Percentiles rank a stretch among this genome's conserved stretches.
phyloP scores from a whole-genome alignment of 78 protist genomes.

The Speleostelium caveatum region DNA sequence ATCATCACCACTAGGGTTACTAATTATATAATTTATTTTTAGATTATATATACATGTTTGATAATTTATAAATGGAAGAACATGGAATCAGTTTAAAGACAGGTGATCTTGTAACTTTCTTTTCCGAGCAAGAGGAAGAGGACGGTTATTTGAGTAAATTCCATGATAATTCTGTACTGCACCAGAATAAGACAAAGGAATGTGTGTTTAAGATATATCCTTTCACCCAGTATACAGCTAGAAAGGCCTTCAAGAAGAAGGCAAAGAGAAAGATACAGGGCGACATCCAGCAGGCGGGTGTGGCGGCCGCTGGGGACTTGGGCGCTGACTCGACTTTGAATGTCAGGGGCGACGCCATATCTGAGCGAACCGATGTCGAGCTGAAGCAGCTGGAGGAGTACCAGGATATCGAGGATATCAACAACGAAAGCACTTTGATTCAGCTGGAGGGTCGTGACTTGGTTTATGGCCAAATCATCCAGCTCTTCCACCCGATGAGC shows the following conservation, averaged over 20 bases:
- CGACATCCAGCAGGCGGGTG: constrained; percentile 4
- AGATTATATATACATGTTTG: no score
- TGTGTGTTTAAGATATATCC: constrained; percentile 73
- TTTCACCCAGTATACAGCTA: constrained; percentile 71
- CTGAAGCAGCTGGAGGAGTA: constrained; percentile 68
- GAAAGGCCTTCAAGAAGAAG: constrained; percentile 69
- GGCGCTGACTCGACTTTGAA: neutral
- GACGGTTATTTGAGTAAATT: constrained; percentile 57
- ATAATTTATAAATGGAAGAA: constrained; percentile 10
- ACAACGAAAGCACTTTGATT: constrained; percentile 48
- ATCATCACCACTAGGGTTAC: neutral
- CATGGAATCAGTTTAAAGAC: constrained; percentile 18
- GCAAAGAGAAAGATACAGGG: constrained; percentile 25
- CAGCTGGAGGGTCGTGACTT: constrained; percentile 74
- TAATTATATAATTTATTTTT: no score
- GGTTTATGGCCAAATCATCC: constrained; percentile 69
- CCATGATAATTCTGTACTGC: constrained; percentile 31
- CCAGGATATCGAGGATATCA: constrained; percentile 66
- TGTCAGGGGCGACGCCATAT: neutral
- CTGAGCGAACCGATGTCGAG: constrained; percentile 28
- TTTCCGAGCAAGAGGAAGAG: constrained; percentile 76
- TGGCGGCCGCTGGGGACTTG: neutral
- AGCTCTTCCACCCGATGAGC: constrained; percentile 43
- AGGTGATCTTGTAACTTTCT: constrained; percentile 71
- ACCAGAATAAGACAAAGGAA: constrained; percentile 44